A percentile compares a stretch with the other conserved stretches of the same genome.
Conservation (phyloP, 164 flowering plant genomes). For the Vitis rupestris region DNA sequence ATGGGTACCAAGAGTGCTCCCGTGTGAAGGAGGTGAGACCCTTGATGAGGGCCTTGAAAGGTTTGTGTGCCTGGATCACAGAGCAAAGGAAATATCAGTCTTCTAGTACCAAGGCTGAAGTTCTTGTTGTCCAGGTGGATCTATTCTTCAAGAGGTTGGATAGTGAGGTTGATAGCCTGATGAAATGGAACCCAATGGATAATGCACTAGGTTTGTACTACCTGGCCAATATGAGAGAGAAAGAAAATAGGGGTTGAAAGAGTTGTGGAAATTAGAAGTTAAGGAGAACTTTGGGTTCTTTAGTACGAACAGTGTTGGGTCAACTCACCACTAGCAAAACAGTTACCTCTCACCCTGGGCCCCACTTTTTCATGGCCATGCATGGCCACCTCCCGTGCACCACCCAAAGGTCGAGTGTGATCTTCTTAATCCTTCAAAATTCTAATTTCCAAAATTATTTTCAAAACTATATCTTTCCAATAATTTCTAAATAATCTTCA, state of each 20-base stretch:
- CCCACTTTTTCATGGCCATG: too few species aligned
- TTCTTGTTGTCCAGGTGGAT: constrained; percentile 88
- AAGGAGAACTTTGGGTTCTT: too few species aligned
- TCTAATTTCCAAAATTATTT: too few species aligned
- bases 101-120: constrained; percentile 72
- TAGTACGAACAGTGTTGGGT: too few species aligned
- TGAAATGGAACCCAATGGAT: constrained; percentile 96
- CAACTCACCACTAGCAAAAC: too few species aligned
- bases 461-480: too few species aligned
- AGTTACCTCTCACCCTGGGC: too few species aligned
- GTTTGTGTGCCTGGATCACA: constrained; percentile 85
- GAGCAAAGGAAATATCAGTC: constrained; percentile 87
- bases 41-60: constrained; percentile 80
- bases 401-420: too few species aligned
- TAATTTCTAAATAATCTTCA: too few species aligned
- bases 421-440: too few species aligned
- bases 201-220: constrained; percentile 84
- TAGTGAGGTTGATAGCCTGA: constrained; percentile 80
- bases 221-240: constrained; percentile 98
- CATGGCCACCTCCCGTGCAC: too few species aligned
- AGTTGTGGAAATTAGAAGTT: constrained; percentile 8
- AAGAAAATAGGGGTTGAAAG: constrained; percentile 99
- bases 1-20: constrained; percentile 98
- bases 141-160: constrained; percentile 83
- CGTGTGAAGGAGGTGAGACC: constrained; percentile 93